Conservation (phyloP, 78 protist species). For the Mantamonas sphyraenae region DNA sequence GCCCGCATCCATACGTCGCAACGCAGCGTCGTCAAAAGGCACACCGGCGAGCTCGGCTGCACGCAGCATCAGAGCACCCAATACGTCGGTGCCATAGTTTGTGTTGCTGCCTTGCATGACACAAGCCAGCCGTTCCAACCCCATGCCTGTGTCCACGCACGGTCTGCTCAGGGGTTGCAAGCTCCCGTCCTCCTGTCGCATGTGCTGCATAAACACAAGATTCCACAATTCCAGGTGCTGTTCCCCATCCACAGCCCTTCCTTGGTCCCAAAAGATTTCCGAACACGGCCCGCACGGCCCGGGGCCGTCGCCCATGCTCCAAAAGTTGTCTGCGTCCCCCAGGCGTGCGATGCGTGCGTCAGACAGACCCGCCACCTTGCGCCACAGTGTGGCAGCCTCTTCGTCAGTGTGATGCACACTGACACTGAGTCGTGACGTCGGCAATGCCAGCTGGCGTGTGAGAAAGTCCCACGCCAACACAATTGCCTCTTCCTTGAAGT, state of each 20-base stretch:
- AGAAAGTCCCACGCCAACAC: slow-evolving; percentile 55
- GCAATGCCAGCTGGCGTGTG: slow-evolving; percentile 28
- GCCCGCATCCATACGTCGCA: no score
- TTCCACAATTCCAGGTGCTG: slow-evolving; percentile 64
- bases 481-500: slow-evolving; percentile 45
- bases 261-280: slow-evolving; percentile 49
- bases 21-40: background rate
- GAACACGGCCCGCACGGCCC: slow-evolving; percentile 83
- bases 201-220: slow-evolving; percentile 61
- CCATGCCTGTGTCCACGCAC: slow-evolving; percentile 80
- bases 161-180: slow-evolving; percentile 18
- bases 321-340: slow-evolving; percentile 43
- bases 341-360: slow-evolving; percentile 22
- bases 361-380: slow-evolving; percentile 21
- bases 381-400: slow-evolving; percentile 40
- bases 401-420: slow-evolving; percentile 46
- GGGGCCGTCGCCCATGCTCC: slow-evolving; percentile 57
- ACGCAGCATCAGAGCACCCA: no score
- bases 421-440: slow-evolving; percentile 24
- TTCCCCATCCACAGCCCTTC: background rate
- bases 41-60: background rate
- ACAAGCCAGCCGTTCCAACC: slow-evolving; percentile 60
- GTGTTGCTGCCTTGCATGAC: no score
- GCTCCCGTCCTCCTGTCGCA: background rate
- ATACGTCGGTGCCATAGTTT: background rate